These are phyloP conservation scores for Whalleya microplaca DNA, from an alignment of 2,329 filamentous ascomycete genomes.

Conservation along the genomic window DNA sequence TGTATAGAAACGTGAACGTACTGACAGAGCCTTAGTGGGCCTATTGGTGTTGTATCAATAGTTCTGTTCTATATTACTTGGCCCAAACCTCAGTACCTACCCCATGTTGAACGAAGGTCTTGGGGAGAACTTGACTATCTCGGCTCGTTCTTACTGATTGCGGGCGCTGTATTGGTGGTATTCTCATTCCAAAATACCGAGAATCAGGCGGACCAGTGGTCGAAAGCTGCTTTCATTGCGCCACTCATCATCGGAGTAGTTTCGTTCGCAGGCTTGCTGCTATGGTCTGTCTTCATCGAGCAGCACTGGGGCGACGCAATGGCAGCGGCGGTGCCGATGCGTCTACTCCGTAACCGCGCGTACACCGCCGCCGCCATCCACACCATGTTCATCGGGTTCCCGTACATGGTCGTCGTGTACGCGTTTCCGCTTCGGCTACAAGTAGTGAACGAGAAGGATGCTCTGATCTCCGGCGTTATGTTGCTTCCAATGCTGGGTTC, in stretches of 20 bases:
- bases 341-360: conserved; percentile 50
- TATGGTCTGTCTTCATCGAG: conserved; percentile 44
- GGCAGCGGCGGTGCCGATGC: conserved; percentile 51
- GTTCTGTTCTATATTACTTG: conserved; percentile 53
- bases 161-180: conserved; percentile 57
- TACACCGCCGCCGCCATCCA: conserved; percentile 49
- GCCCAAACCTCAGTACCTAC: conserved; percentile 50
- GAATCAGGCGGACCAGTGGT: conserved; percentile 45
- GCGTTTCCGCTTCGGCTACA: conserved; percentile 54
- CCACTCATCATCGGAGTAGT: conserved; percentile 44
- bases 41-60: conserved; percentile 52
- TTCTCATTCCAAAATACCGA: conserved; percentile 61
- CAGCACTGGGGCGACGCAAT: conserved; percentile 37
- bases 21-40: conserved; percentile 46
- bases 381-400: conserved; percentile 54
- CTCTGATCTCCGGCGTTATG: conserved; percentile 54
- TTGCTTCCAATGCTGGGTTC: conserved; percentile 57
- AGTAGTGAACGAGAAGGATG: conserved; percentile 50
- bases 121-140: conserved; percentile 58
- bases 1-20: conserved; percentile 9
- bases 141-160: conserved; percentile 57
- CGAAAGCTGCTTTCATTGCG: conserved; percentile 44
- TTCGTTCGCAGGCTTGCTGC: conserved; percentile 42
- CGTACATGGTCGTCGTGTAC: conserved; percentile 53
- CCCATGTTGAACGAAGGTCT: conserved; percentile 41